These are phyloP conservation scores for Cocos nucifera DNA, from an alignment of 176 grass and related monocot genomes.

Conservation along the genomic window DNA sequence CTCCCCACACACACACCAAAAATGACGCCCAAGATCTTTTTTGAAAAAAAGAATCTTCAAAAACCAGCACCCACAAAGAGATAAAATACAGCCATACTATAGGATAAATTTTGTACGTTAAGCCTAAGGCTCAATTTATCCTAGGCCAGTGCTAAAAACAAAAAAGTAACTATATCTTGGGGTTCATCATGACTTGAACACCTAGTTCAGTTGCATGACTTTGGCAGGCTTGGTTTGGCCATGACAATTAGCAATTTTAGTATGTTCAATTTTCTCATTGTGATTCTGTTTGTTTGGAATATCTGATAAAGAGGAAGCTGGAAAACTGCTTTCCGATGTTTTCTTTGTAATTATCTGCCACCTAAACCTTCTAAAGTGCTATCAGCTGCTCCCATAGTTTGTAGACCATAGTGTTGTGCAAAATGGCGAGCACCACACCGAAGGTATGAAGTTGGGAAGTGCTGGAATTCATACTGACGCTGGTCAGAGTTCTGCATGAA, in stretches of 20 bases:
- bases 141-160: no score
- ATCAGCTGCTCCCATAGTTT: constrained; percentile 64
- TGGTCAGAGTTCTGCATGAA: constrained; percentile 84
- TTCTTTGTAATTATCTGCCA: constrained; percentile 78
- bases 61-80: no score
- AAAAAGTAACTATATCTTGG: no score
- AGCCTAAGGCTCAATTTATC: no score
- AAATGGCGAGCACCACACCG: constrained; percentile 95
- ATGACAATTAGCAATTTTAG: constrained; percentile 75
- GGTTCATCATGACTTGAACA: no score
- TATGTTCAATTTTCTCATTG: constrained; percentile 32
- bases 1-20: no score
- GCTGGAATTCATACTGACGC: constrained; percentile 88
- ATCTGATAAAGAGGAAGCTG: no score
- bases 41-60: no score
- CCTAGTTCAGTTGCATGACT: constrained; percentile 37
- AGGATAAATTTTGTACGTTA: no score
- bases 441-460: constrained; percentile 79
- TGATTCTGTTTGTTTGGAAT: constrained; percentile 17
- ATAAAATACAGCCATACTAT: no score
- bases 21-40: no score
- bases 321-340: constrained; percentile 15
- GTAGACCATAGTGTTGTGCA: constrained; percentile 94
- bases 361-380: constrained; percentile 50
- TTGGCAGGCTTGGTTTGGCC: constrained; percentile 42